These are phyloP conservation scores for Amanita fuliginea DNA, from an alignment of 768 basidiomycete species.

Conservation along the genomic window DNA sequence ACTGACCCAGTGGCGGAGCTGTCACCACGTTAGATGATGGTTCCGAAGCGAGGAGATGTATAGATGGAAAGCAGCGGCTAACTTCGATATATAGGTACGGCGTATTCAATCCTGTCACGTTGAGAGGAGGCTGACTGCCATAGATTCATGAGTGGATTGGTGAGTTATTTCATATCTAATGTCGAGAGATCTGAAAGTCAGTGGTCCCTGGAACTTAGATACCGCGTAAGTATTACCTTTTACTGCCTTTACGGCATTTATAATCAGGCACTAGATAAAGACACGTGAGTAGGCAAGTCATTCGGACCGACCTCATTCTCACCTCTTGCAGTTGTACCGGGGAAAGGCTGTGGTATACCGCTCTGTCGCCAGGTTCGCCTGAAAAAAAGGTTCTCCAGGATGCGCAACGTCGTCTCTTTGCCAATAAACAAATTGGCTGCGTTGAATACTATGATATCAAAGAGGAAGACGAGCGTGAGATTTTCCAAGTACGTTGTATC, in stretches of 20 bases:
- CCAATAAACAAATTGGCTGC: slow-evolving; percentile 70
- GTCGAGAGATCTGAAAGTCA: background rate
- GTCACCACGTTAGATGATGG: slow-evolving; percentile 48
- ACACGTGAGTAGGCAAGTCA: slow-evolving; percentile 16
- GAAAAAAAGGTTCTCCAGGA: slow-evolving; percentile 32
- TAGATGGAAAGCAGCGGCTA: slow-evolving; percentile 74
- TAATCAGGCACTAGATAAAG: slow-evolving; percentile 26
- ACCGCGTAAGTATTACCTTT: slow-evolving; percentile 28
- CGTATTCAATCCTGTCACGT: background rate
- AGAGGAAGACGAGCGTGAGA: slow-evolving; percentile 50
- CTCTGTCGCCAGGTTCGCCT: slow-evolving; percentile 11
- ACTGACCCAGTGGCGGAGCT: slow-evolving; percentile 19
- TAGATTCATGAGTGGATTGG: slow-evolving; percentile 63
- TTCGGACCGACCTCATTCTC: slow-evolving; percentile 9
- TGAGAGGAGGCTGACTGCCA: background rate
- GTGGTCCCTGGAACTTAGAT: slow-evolving; percentile 30
- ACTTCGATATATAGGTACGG: slow-evolving; percentile 62
- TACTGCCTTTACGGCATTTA: slow-evolving; percentile 12
- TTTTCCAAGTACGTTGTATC: slow-evolving; percentile 47
- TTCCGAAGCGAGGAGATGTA: slow-evolving; percentile 52
- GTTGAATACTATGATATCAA: slow-evolving; percentile 61
- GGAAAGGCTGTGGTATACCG: slow-evolving; percentile 47
- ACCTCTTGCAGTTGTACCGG: slow-evolving; percentile 20
- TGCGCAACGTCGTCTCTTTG: slow-evolving; percentile 45
- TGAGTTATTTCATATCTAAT: slow-evolving; percentile 21